phyloP scores from a whole-genome alignment of 225 moss, liverwort and hornwort genomes.

The Thuidium tamariscinum region DNA sequence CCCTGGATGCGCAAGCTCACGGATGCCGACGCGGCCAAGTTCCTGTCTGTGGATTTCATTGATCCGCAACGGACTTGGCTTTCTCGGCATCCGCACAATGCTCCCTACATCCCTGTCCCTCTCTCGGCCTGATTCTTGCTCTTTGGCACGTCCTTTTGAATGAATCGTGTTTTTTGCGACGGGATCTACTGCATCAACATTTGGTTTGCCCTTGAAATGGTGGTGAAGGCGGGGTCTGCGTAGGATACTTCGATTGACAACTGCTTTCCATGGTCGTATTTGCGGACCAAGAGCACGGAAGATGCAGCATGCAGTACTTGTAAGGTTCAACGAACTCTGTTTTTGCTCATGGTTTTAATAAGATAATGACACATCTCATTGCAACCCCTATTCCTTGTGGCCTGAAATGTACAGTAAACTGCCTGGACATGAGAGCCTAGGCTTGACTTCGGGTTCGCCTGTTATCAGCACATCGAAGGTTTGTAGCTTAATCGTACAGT shows the following conservation, averaged over 20 bases:
- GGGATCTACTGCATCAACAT: background rate
- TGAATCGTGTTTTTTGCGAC: background rate
- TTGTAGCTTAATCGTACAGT: too few species aligned
- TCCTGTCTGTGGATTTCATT: slow-evolving; percentile 51
- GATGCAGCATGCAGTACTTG: background rate
- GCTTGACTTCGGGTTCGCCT: background rate
- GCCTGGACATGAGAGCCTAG: background rate
- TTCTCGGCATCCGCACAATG: slow-evolving; percentile 3
- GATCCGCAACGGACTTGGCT: slow-evolving; percentile 76
- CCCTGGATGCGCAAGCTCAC: slow-evolving; percentile 50
- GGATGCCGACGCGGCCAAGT: slow-evolving; percentile 44
- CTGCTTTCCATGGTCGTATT: background rate
- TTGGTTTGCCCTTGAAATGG: background rate
- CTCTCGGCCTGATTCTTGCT: slow-evolving; percentile 23
- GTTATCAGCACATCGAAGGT: background rate
- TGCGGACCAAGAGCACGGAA: background rate
- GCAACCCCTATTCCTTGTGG: too few species aligned
- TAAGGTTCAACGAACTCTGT: background rate
- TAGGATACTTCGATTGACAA: background rate
- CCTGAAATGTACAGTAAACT: background rate
- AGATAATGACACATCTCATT: background rate
- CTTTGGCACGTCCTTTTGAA: background rate
- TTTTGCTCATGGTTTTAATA: background rate
- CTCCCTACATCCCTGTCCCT: slow-evolving; percentile 35
- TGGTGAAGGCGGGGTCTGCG: background rate